These are phyloP conservation scores for Xerocomellus intermedius DNA, from an alignment of 768 basidiomycete species.

Conservation along the genomic window DNA sequence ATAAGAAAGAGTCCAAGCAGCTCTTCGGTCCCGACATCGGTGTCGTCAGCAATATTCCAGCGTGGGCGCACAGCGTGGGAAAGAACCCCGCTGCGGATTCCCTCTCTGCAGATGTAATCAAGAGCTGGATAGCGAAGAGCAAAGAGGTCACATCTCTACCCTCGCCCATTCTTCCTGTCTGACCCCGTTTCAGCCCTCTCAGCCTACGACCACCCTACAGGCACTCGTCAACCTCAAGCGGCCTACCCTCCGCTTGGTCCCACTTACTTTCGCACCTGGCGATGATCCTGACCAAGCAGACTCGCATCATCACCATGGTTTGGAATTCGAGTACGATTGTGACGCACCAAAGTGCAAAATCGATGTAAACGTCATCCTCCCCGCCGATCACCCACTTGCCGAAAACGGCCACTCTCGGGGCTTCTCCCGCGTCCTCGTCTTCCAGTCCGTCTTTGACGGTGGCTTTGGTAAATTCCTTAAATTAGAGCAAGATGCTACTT, in stretches of 20 bases:
- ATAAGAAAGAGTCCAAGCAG: constrained; percentile 56
- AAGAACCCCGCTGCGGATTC: constrained; percentile 65
- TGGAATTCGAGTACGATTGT: constrained; percentile 93
- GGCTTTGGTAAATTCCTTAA: constrained; percentile 78
- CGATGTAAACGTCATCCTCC: constrained; percentile 71
- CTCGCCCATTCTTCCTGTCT: neutral
- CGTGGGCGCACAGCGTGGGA: constrained; percentile 66
- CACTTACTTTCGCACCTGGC: constrained; percentile 45
- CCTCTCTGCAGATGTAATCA: constrained; percentile 80
- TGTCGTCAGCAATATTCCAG: constrained; percentile 61
- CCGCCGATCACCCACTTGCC: constrained; percentile 59
- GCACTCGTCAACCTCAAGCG: constrained; percentile 94
- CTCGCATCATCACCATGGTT: constrained; percentile 63
- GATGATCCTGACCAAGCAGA: constrained; percentile 47
- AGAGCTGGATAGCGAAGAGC: constrained; percentile 80
- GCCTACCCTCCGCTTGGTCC: constrained; percentile 78
- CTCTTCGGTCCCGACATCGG: constrained; percentile 94
- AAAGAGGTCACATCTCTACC: constrained; percentile 58
- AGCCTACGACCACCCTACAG: constrained; percentile 91
- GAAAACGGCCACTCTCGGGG: constrained; percentile 35
- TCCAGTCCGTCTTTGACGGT: constrained; percentile 61
- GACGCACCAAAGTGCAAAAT: constrained; percentile 84
- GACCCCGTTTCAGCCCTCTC: constrained; percentile 50
- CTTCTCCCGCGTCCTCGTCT: constrained; percentile 36
- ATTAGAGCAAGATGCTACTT: constrained; percentile 71